phyloP scores from a whole-genome alignment of 768 basidiomycete species.

The Serendipita vermifera region DNA sequence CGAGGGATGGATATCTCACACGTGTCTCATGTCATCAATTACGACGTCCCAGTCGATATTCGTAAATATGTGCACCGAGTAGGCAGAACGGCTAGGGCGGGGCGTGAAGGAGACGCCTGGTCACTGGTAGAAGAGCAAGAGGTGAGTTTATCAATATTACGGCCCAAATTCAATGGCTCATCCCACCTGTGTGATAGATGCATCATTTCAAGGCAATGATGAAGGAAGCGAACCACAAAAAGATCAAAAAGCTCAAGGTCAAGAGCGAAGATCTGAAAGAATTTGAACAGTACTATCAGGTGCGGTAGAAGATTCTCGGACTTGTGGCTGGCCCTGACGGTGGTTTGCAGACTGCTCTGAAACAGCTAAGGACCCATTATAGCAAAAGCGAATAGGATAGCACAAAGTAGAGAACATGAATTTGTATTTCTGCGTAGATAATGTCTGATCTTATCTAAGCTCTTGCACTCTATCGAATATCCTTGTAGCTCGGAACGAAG shows the following conservation, averaged over 20 bases:
- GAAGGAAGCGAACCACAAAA: conserved; percentile 51
- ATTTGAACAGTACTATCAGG: conserved; percentile 55
- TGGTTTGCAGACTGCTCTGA: too few species aligned
- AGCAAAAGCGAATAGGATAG: too few species aligned
- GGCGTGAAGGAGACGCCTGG: conserved; percentile 81
- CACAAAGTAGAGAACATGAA: too few species aligned
- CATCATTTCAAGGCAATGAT: conserved; percentile 80
- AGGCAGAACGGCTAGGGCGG: conserved; percentile 90
- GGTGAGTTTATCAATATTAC: conserved; percentile 27
- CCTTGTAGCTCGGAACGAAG: too few species aligned
- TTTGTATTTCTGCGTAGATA: too few species aligned
- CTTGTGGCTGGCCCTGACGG: too few species aligned
- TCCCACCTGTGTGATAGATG: conserved; percentile 36
- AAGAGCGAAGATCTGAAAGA: conserved; percentile 45
- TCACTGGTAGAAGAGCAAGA: conserved; percentile 91
- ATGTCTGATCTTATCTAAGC: too few species aligned
- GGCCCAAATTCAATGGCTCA: conserved; percentile 4
- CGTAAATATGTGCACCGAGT: conserved; percentile 97
- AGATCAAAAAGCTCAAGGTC: conserved; percentile 56
- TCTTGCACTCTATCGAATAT: too few species aligned
- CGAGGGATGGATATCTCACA: conserved; percentile 91
- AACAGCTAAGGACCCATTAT: too few species aligned
- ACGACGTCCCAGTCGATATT: conserved; percentile 95
- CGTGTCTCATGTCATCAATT: conserved; percentile 86
- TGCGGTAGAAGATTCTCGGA: too few species aligned